phyloP scores from a whole-genome alignment of 805 yeast genomes.

The Nakazawaea laoshanensis region DNA sequence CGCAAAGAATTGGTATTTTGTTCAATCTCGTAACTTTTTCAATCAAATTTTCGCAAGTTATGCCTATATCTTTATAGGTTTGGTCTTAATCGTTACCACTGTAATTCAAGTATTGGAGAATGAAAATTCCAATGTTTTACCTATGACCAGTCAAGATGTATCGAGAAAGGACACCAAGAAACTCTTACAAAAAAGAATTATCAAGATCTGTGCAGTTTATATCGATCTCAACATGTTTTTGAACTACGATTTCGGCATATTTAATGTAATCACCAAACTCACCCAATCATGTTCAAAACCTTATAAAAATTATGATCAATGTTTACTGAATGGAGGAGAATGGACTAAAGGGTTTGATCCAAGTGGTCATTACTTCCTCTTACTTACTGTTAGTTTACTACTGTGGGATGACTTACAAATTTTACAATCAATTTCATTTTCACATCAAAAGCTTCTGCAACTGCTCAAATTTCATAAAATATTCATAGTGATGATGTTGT shows the following conservation, averaged over 20 bases:
- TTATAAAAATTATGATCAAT: not conserved
- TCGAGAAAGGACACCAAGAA: not conserved
- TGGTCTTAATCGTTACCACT: slow-evolving; percentile 1
- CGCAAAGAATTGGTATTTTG: slow-evolving; percentile 4
- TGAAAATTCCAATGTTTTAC: not conserved
- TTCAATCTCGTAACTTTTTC: slow-evolving; percentile 5
- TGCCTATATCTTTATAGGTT: slow-evolving; percentile 5
- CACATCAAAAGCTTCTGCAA: no score
- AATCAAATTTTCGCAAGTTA: slow-evolving; percentile 8
- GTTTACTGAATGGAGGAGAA: slow-evolving; percentile 17
- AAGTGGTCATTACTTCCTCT: slow-evolving; percentile 44
- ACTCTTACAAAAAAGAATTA: not conserved
- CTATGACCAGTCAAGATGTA: not conserved
- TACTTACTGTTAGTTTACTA: slow-evolving; percentile 33
- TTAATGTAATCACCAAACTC: slow-evolving; percentile 1
- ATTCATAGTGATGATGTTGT: slow-evolving; percentile 14
- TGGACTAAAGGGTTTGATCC: slow-evolving; percentile 47
- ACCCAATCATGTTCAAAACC: slow-evolving; percentile 5
- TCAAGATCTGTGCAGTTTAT: slow-evolving; percentile 1
- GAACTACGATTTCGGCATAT: slow-evolving; percentile 5
- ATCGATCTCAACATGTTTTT: slow-evolving; percentile 3
- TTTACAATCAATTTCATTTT: no score
- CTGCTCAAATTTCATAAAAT: no score
- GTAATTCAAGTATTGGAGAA: slow-evolving; percentile 1
- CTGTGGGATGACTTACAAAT: slow-evolving; percentile 25